Evolutionary conservation across 768 basidiomycete species (phyloP).

Genomic region (Chlorophyllum brunneum): DNA sequence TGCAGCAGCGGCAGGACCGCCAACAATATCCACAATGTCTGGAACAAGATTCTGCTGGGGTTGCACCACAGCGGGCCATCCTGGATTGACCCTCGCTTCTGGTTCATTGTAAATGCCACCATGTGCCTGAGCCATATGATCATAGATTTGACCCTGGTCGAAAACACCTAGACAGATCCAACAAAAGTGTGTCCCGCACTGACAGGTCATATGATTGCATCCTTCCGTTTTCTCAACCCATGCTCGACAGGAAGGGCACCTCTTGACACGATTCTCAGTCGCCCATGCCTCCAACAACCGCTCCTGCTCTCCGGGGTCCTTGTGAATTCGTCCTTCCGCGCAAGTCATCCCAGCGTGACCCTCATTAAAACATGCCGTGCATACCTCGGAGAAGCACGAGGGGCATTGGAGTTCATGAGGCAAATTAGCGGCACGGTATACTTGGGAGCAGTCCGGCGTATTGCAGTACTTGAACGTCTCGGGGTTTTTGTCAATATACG

Average conservation of each 20-base stretch:
- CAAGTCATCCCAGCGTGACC: slow-evolving; percentile 52
- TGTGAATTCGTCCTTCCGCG: slow-evolving; percentile 29
- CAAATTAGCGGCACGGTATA: slow-evolving; percentile 41
- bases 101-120: slow-evolving; percentile 4
- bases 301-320: slow-evolving; percentile 37
- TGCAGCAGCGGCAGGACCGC: slow-evolving; percentile 3
- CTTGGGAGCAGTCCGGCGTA: slow-evolving; percentile 67
- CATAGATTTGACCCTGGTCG: slow-evolving; percentile 11
- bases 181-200: slow-evolving; percentile 40
- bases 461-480: slow-evolving; percentile 63
- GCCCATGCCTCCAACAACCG: slow-evolving; percentile 39
- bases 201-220: slow-evolving; percentile 54
- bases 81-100: neutral
- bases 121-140: slow-evolving; percentile 13
- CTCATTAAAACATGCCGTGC: slow-evolving; percentile 45
- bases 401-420: slow-evolving; percentile 40
- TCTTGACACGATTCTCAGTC: slow-evolving; percentile 32
- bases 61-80: neutral
- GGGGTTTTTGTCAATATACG: slow-evolving; percentile 51
- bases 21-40: slow-evolving; percentile 8
- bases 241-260: slow-evolving; percentile 42
- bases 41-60: neutral
- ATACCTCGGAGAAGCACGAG: slow-evolving; percentile 47
- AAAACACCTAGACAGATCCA: slow-evolving; percentile 17
- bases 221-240: slow-evolving; percentile 48